A percentile compares a stretch with the other conserved stretches of the same genome.
Evolutionary conservation across 305 asterid genomes (phyloP).

Genomic region (Fraxinus sp.): DNA sequence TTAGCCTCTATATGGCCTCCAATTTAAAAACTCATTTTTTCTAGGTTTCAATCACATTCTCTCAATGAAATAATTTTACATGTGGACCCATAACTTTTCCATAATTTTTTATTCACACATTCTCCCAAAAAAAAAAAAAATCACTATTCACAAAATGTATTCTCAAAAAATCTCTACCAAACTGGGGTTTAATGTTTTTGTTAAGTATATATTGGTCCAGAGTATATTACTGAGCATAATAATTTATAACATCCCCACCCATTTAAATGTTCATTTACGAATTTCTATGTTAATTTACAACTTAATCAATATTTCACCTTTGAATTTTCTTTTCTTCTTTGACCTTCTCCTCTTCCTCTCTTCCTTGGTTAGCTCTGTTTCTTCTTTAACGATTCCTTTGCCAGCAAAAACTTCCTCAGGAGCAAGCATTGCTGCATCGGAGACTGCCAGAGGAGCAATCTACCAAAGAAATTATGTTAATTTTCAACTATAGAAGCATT

Average conservation of each 20-base stretch:
- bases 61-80: background rate
- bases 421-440: conserved; percentile 98
- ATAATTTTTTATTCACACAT: background rate
- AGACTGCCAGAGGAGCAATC: conserved; percentile 93
- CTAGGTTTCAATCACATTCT: background rate
- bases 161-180: background rate
- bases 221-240: background rate
- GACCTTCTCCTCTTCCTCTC: conserved; percentile 92
- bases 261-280: background rate
- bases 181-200: background rate
- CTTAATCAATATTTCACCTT: conserved; percentile 44
- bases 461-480: conserved; percentile 27
- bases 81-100: background rate
- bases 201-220: background rate
- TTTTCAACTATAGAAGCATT: background rate
- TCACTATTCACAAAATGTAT: background rate
- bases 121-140: background rate
- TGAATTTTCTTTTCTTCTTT: conserved; percentile 74
- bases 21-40: background rate
- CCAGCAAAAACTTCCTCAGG: conserved; percentile 96
- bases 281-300: background rate
- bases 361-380: conserved; percentile 71
- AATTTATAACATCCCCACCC: background rate
- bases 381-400: conserved; percentile 88
- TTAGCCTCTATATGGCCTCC: background rate